These are phyloP conservation scores for Umbilicus rupestris DNA, from an alignment of 164 flowering plant species.

Conservation along the genomic window DNA sequence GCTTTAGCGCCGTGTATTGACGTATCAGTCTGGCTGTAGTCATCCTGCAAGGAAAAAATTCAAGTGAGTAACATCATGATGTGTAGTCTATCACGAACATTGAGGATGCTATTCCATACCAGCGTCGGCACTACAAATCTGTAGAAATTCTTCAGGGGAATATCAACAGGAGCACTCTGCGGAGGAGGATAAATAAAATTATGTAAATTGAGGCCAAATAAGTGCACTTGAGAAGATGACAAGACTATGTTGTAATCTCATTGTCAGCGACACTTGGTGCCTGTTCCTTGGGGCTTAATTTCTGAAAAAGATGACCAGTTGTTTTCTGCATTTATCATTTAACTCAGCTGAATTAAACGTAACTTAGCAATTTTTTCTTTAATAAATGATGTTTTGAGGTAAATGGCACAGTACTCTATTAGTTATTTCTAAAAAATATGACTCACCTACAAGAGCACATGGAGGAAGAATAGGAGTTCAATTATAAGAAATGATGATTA, in stretches of 20 bases:
- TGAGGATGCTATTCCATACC: slow-evolving; percentile 33
- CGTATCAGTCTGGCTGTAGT: slow-evolving; percentile 58
- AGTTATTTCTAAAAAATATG: too few relatives aligned
- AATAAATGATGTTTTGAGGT: background rate
- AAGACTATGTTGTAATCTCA: too few relatives aligned
- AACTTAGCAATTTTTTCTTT: background rate
- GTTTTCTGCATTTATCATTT: background rate
- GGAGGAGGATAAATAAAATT: slow-evolving; percentile 12
- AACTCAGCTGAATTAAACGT: background rate
- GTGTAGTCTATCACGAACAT: slow-evolving; percentile 1
- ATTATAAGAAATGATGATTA: too few relatives aligned
- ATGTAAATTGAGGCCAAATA: too few relatives aligned
- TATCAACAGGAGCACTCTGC: slow-evolving; percentile 95
- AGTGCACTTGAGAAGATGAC: too few relatives aligned
- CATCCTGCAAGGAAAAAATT: slow-evolving; percentile 64
- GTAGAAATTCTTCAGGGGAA: slow-evolving; percentile 95
- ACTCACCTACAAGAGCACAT: too few relatives aligned
- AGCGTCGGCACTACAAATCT: slow-evolving; percentile 80
- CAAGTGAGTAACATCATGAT: slow-evolving; percentile 10
- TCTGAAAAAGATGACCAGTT: background rate
- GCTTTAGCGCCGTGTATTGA: slow-evolving; percentile 85
- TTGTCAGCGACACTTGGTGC: too few relatives aligned
- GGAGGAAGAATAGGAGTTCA: too few relatives aligned
- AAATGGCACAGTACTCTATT: background rate
- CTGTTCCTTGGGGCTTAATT: background rate